Conservation (phyloP, 306 rosid genomes). For the Pyrus betulifolia region DNA sequence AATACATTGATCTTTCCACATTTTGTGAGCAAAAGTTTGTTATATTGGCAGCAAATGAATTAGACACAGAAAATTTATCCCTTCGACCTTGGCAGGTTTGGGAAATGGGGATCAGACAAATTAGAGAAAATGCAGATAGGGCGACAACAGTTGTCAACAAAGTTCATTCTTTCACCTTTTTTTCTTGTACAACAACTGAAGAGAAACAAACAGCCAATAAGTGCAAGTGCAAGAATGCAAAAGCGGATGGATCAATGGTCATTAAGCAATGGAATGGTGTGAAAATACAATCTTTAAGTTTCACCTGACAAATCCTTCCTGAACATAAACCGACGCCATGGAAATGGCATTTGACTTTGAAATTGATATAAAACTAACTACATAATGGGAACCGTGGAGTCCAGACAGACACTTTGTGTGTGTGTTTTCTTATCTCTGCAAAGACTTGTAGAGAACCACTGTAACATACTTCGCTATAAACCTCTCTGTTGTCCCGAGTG, state of each 20-base stretch:
- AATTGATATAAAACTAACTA: constrained; percentile 26
- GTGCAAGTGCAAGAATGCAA: no score
- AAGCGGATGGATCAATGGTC: constrained; percentile 30
- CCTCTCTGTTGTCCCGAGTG: constrained; percentile 79
- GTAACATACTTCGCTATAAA: constrained; percentile 86
- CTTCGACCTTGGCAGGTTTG: no score
- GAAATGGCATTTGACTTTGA: constrained; percentile 32
- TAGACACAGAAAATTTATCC: no score
- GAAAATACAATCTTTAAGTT: constrained; percentile 35
- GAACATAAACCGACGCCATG: constrained; percentile 22
- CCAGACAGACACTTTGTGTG: constrained; percentile 12
- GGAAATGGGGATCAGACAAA: no score
- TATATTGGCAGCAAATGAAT: no score
- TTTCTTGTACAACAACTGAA: constrained; percentile 13
- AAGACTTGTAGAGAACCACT: constrained; percentile 89
- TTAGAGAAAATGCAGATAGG: not conserved
- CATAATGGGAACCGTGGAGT: constrained; percentile 29
- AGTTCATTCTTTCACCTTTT: not conserved
- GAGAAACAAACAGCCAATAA: not conserved
- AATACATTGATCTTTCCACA: no score
- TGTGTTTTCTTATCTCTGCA: constrained; percentile 61
- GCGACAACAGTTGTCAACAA: not conserved
- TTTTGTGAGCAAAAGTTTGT: no score
- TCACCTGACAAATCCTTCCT: constrained; percentile 32
- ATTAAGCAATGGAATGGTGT: constrained; percentile 42